These are phyloP conservation scores for Annulohypoxylon moriforme DNA, from an alignment of 495 filamentous ascomycete species.

Conservation along the genomic window DNA sequence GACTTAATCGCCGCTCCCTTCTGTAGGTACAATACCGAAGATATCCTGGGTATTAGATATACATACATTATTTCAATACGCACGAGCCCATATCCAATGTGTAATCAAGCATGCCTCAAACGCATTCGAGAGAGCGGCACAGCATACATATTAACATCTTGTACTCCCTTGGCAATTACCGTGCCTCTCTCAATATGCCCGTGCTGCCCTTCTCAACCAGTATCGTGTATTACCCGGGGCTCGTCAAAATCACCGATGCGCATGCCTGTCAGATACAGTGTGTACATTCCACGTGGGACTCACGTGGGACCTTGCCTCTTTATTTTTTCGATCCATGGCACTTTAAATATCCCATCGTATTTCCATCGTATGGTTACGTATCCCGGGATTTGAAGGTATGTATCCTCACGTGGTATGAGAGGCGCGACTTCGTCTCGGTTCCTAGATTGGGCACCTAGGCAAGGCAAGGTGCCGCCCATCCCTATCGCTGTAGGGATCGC, in stretches of 20 bases:
- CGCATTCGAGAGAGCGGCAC: not conserved
- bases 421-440: not conserved
- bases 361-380: not conserved
- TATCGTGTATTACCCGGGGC: not conserved
- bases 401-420: not conserved
- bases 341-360: not conserved
- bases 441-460: not conserved
- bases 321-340: not conserved
- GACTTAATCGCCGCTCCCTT: not conserved
- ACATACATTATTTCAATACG: not conserved
- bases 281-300: slow-evolving; percentile 10
- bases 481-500: not conserved
- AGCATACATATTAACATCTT: not conserved
- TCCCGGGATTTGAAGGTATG: not conserved
- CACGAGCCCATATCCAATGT: not conserved
- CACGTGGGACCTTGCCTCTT: not conserved
- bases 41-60: not conserved
- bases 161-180: not conserved
- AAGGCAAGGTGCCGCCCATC: not conserved
- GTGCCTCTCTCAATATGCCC: not conserved
- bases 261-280: not conserved
- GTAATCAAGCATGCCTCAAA: not conserved
- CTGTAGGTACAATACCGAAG: not conserved
- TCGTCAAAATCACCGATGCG: not conserved
- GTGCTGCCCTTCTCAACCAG: not conserved